A percentile compares a stretch with the other conserved stretches of the same genome.
Conservation (phyloP, 306 rosid species). For the Vigna unguiculata region DNA sequence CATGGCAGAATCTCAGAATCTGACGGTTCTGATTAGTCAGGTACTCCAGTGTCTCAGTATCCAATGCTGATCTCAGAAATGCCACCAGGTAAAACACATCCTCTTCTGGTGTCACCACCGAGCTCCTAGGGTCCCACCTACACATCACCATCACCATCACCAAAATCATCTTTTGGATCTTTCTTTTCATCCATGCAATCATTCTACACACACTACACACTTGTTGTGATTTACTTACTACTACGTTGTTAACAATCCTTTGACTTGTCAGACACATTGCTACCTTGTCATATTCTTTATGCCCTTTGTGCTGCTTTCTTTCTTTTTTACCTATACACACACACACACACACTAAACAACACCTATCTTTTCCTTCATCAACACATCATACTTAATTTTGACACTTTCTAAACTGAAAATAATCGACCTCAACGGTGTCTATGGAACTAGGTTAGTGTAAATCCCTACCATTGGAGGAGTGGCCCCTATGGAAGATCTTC, state of each 20-base stretch:
- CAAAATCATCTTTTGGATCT: constrained; percentile 38
- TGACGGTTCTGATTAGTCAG: constrained; percentile 77
- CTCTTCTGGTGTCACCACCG: constrained; percentile 86
- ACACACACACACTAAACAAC: background rate
- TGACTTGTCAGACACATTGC: constrained; percentile 43
- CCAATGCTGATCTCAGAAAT: constrained; percentile 84
- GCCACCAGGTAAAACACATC: constrained; percentile 94
- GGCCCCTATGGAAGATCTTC: constrained; percentile 63
- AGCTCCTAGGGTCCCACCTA: constrained; percentile 91
- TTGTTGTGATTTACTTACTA: constrained; percentile 22
- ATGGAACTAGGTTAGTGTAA: constrained; percentile 38
- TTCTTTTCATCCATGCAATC: background rate
- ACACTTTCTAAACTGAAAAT: background rate
- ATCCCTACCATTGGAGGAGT: constrained; percentile 33
- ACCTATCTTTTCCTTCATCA: background rate
- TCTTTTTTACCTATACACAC: background rate
- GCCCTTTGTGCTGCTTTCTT: background rate
- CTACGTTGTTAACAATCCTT: constrained; percentile 27
- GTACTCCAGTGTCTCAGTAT: constrained; percentile 65
- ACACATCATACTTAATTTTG: background rate
- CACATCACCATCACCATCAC: constrained; percentile 40
- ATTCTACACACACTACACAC: background rate
- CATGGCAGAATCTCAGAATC: constrained; percentile 74
- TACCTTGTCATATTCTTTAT: background rate
- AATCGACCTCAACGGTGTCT: background rate